Evolutionary conservation across 176 grass and related monocot species (phyloP).

Genomic region (Musa acuminata): DNA sequence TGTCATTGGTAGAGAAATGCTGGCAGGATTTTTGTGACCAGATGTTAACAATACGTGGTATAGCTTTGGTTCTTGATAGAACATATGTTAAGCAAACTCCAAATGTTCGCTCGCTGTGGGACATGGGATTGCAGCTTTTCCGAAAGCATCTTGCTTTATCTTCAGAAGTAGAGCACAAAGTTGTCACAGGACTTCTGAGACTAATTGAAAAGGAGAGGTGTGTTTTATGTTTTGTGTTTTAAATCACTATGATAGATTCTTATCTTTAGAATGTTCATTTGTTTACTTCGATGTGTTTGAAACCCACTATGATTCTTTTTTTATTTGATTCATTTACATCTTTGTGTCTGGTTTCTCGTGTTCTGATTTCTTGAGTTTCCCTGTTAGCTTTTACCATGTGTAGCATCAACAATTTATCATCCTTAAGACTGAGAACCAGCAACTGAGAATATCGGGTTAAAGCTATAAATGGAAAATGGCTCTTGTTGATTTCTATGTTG

Average conservation of each 20-base stretch:
- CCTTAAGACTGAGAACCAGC: too few species aligned
- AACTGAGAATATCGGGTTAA: too few species aligned
- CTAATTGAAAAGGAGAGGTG: conserved; percentile 98
- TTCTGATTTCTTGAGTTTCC: too few species aligned
- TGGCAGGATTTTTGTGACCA: conserved; percentile 99
- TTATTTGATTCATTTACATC: too few species aligned
- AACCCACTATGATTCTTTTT: too few species aligned
- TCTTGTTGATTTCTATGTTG: too few species aligned
- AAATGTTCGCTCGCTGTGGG: conserved; percentile 78
- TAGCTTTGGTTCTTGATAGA: conserved; percentile 95
- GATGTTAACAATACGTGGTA: conserved; percentile 97
- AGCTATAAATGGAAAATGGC: too few species aligned
- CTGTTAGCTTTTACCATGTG: too few species aligned
- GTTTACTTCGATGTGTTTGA: too few species aligned
- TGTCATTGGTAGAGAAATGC: conserved; percentile 76
- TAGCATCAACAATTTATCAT: too few species aligned
- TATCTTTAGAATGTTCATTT: background rate
- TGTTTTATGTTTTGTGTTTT: conserved; percentile 11
- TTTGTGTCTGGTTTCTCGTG: too few species aligned
- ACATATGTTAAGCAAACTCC: conserved; percentile 91
- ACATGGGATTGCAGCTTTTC: conserved; percentile 92
- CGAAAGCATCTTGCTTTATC: conserved; percentile 64
- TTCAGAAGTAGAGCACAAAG: conserved; percentile 80
- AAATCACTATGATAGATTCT: conserved; percentile 16
- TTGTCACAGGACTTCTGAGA: conserved; percentile 86